Conservation (phyloP, 176 grass and related monocot genomes). For the Bolboschoenus planiculmis region DNA sequence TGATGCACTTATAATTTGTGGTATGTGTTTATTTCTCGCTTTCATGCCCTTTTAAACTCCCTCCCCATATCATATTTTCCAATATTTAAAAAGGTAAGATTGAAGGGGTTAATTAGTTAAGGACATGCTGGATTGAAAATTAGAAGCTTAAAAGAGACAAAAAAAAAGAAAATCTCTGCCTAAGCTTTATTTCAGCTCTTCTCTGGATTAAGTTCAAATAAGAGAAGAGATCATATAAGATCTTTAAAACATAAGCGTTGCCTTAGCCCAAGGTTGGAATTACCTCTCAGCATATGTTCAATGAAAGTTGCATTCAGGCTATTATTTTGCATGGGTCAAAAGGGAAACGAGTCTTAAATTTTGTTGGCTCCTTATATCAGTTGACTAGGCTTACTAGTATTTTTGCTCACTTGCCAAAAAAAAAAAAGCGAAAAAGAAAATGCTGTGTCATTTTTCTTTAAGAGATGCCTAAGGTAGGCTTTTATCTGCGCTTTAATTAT, state of each 20-base stretch:
- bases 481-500: neutral
- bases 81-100: neutral
- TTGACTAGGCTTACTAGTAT: neutral
- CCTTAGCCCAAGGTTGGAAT: neutral
- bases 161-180: neutral
- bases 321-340: neutral
- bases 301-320: neutral
- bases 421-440: neutral
- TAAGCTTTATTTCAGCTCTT: neutral
- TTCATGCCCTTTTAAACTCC: neutral
- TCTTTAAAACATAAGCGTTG: neutral
- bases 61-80: neutral
- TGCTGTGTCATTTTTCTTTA: neutral
- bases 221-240: neutral
- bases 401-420: neutral
- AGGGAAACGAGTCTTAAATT: neutral
- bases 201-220: neutral
- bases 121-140: neutral
- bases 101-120: neutral
- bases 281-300: neutral
- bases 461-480: neutral
- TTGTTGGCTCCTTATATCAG: neutral
- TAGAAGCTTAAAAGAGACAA: neutral
- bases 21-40: slow-evolving; percentile 9
- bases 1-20: slow-evolving; percentile 18